phyloP scores from a whole-genome alignment of 345 rosid species.

The Tarenaya hassleriana region DNA sequence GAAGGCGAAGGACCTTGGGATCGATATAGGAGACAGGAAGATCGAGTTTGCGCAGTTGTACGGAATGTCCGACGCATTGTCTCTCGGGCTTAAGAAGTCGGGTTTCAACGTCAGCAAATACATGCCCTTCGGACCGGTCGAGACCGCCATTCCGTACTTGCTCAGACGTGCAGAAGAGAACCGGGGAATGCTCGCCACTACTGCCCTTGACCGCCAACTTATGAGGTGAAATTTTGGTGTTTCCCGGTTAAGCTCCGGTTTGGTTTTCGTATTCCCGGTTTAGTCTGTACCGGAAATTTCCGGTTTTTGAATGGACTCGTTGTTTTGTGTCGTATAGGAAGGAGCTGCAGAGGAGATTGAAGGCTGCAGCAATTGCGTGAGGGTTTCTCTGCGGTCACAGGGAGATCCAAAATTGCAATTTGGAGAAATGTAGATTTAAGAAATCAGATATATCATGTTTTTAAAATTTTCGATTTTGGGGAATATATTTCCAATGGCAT shows the following conservation, averaged over 20 bases:
- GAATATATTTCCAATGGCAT: too few species aligned
- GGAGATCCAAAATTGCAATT: too few species aligned
- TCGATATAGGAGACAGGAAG: conserved; percentile 37
- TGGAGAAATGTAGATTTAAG: too few species aligned
- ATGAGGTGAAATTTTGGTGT: too few species aligned
- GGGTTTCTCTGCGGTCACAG: too few species aligned
- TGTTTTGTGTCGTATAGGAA: conserved; percentile 34
- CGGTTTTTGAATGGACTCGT: background rate
- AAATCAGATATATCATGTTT: too few species aligned
- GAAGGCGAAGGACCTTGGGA: conserved; percentile 62
- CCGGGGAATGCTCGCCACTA: conserved; percentile 60
- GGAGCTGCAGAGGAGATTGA: conserved; percentile 62
- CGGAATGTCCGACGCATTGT: conserved; percentile 83
- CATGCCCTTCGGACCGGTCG: conserved; percentile 77
- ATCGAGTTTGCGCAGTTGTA: conserved; percentile 85
- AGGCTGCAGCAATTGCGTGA: conserved; percentile 34
- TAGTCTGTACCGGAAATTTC: conserved; percentile 1
- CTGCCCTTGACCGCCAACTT: conserved; percentile 60
- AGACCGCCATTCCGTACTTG: conserved; percentile 67
- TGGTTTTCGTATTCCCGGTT: background rate
- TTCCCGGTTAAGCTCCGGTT: background rate
- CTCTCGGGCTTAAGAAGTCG: conserved; percentile 65
- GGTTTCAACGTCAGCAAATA: conserved; percentile 90
- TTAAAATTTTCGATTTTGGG: too few species aligned
- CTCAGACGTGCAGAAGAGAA: conserved; percentile 93